Evolutionary conservation across 306 rosid species (phyloP), one percentile per base, ranked within the genome.

Genomic region (Prunus fruticosa): DNA sequence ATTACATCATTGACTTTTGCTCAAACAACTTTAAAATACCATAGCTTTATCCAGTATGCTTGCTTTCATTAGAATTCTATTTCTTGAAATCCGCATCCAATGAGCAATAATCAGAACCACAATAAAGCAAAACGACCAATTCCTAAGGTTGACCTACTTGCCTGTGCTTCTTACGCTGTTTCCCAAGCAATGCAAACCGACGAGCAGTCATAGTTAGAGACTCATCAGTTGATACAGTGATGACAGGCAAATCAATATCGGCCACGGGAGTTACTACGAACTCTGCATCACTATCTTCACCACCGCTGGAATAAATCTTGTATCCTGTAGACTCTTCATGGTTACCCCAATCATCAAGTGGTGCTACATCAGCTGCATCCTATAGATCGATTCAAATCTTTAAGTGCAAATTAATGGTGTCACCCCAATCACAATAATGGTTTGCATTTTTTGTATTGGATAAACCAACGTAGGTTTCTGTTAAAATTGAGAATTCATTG

Each of bases 181-280:
- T 81, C 71, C 93, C 90, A 61, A 94, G 88, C 83, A 75, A 81
- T 61, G 89, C 91, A 64, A 95, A 47, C 60, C 96, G 92, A 76
- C 90, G 96, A 60, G 95, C 83, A 61, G 95, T 84, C 64, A 88
- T 53, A 47, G 89, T 85, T 71, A 89, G 38, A 71, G 93, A 88
- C 19, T 88, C 97, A 64, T 80, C 82, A 64, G 86, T 83, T 61
- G 89, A 77, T 16, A 83, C 81, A 61, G 86, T 78, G 41, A 87
- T 76, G 72, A 86, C 28, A 79, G 98, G 97, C 88, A 92, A 84
- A 76, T 94, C 98, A 80, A 86, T 34, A 80, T 92, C 97, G 69
- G 76, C 73, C 46, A 89, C 76, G 0, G 95, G 90, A 67, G 81
- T 71, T 12, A 94, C 81, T 56, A 86, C 65, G 34, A 80, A 64